These are phyloP conservation scores for Raphanus sativus DNA, from an alignment of 345 rosid genomes.

Conservation along the genomic window DNA sequence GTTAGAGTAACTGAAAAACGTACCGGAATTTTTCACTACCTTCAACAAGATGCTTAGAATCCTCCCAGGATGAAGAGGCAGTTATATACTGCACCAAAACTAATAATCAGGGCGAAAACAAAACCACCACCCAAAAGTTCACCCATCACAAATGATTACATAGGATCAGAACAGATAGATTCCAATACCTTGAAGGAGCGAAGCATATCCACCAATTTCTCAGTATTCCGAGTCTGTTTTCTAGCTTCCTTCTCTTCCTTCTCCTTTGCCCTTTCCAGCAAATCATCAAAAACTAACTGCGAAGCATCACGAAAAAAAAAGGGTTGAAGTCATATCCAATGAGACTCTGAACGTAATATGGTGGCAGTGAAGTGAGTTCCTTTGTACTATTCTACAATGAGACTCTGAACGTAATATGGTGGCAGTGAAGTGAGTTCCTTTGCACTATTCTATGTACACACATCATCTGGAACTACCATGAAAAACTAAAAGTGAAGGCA, in stretches of 20 bases:
- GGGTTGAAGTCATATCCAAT: constrained; percentile 26
- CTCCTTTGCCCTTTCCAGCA: constrained; percentile 78
- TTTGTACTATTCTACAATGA: neutral
- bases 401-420: constrained; percentile 14
- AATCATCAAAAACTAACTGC: constrained; percentile 76
- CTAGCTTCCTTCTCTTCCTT: constrained; percentile 92
- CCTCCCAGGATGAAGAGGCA: constrained; percentile 83
- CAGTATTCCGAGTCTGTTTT: constrained; percentile 66
- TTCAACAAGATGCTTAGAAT: constrained; percentile 61
- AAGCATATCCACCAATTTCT: constrained; percentile 31
- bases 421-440: neutral
- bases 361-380: neutral
- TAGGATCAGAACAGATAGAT: constrained; percentile 20
- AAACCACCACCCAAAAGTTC: constrained; percentile 27
- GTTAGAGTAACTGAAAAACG: constrained; percentile 18
- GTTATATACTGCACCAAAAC: constrained; percentile 63
- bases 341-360: constrained; percentile 13
- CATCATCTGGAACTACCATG: constrained; percentile 8
- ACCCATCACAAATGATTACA: constrained; percentile 19
- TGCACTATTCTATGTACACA: constrained; percentile 1
- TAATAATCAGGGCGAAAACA: constrained; percentile 30
- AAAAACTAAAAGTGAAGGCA: neutral
- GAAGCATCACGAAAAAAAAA: constrained; percentile 28
- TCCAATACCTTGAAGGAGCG: constrained; percentile 35
- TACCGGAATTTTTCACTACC: constrained; percentile 84